Conservation (phyloP, 2,329 filamentous ascomycete species). For the Zarea fungicola region DNA sequence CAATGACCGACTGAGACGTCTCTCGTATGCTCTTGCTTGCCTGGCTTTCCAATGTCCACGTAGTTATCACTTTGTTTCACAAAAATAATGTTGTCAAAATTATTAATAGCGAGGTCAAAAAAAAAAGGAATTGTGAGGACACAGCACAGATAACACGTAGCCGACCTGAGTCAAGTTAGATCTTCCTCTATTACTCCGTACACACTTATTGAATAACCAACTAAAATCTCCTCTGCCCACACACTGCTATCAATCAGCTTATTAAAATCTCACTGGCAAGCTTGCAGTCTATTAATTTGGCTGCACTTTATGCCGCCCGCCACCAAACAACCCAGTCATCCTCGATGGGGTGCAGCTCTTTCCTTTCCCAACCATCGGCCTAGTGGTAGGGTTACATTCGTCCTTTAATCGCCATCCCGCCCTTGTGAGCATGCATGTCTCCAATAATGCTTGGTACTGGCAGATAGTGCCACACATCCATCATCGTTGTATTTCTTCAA, state of each 20-base stretch:
- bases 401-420: neutral
- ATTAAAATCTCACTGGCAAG: slow-evolving; percentile 3
- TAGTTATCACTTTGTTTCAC: too few relatives aligned
- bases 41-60: too few relatives aligned
- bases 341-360: neutral
- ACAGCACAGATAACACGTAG: too few relatives aligned
- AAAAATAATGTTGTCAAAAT: too few relatives aligned
- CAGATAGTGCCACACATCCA: neutral
- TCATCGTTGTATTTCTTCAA: neutral
- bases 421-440: neutral
- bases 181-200: too few relatives aligned
- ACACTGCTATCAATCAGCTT: neutral
- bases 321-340: neutral
- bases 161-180: too few relatives aligned
- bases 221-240: neutral
- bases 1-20: too few relatives aligned
- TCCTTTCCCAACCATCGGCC: neutral
- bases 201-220: too few relatives aligned
- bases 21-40: too few relatives aligned
- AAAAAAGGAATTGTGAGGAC: too few relatives aligned
- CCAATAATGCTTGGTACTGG: too few relatives aligned
- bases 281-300: neutral
- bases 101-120: too few relatives aligned
- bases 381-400: slow-evolving; percentile 4
- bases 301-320: neutral